These are phyloP conservation scores for Catharanthus roseus DNA, from an alignment of 257 asterid genomes.

Conservation along the genomic window DNA sequence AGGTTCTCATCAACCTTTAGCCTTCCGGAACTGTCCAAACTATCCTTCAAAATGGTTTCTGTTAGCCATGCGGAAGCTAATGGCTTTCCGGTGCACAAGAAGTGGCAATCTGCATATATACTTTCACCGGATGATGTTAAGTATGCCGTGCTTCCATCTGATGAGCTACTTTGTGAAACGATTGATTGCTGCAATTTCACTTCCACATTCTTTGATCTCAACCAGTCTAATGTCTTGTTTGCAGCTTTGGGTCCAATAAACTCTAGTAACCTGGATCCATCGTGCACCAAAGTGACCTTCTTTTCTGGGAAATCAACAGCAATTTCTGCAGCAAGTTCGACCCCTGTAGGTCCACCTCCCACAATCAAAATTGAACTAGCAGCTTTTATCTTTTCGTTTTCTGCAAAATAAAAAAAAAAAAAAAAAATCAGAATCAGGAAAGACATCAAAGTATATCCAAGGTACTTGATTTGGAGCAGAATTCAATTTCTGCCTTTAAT, in stretches of 20 bases:
- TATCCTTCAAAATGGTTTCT: slow-evolving; percentile 45
- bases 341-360: slow-evolving; percentile 35
- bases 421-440: not conserved
- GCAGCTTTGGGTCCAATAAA: slow-evolving; percentile 79
- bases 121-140: slow-evolving; percentile 57
- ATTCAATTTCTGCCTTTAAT: not conserved
- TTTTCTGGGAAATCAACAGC: slow-evolving; percentile 64
- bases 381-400: slow-evolving; percentile 50
- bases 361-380: slow-evolving; percentile 23
- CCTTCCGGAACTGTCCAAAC: slow-evolving; percentile 48
- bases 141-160: slow-evolving; percentile 39
- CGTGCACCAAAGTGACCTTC: slow-evolving; percentile 55
- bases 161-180: slow-evolving; percentile 33
- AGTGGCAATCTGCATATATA: slow-evolving; percentile 51
- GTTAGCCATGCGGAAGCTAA: slow-evolving; percentile 58
- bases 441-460: not conserved
- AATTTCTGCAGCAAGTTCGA: slow-evolving; percentile 86
- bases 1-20: slow-evolving; percentile 69
- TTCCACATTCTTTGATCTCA: slow-evolving; percentile 54
- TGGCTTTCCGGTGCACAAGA: slow-evolving; percentile 74
- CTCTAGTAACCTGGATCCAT: slow-evolving; percentile 67
- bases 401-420: slow-evolving; percentile 25
- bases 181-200: slow-evolving; percentile 58
- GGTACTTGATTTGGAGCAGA: not conserved
- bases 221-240: slow-evolving; percentile 61